Evolutionary conservation across 2,329 filamentous ascomycete genomes (phyloP), one percentile per base, ranked within the genome.

Genomic region (Colletotrichum simmondsii): DNA sequence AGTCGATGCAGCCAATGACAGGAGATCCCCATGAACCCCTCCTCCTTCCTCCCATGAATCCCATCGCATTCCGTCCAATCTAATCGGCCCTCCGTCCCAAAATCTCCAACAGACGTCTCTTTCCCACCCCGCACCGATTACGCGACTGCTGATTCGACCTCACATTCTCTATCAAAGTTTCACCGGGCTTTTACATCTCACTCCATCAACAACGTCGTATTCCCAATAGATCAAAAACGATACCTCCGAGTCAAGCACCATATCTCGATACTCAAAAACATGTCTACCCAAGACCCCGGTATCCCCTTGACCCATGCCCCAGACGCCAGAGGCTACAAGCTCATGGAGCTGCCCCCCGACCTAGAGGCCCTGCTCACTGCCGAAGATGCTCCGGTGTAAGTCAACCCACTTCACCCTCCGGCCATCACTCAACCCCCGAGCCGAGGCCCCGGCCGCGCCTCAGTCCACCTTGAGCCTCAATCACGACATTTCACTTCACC

Each of bases 341-440:
- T 92, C 68, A 83, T 92, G 64, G 91, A 92, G 78, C 85, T 92
- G 3, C 90, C 91, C 1, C 83, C 89, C 0, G 90, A 92, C 70
- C 83, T 92, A 10, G 84, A 89, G 60, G 81, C 84, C 24, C 82
- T 89, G 6, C 85, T 92, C 54, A 88, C 91, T 78, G 87, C 88
- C 10, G 83, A 86, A 19, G 79, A 84, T 54, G 84, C 89, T 30
- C 89, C 89, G 12, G 81, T 85, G 89, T 91, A 81, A 78, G 87
- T 42, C 64, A 19, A 65, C 49, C 59, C 35, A 53, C 37, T 49
- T 53, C 35, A 71, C 60, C 69, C 28, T 32, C 49, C 62, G 24
- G 35, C 64, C 32, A 16, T 68, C 53, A 26, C 49, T 14, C 62
- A 19, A 64, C 30, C 58, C 30, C 73, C 24, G 24, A 26, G 2